Percentiles rank a stretch among this genome's conserved stretches.
Evolutionary conservation across 1,284 basidiomycete species (phyloP).

Genomic region (Cryptococcus hybrid): DNA sequence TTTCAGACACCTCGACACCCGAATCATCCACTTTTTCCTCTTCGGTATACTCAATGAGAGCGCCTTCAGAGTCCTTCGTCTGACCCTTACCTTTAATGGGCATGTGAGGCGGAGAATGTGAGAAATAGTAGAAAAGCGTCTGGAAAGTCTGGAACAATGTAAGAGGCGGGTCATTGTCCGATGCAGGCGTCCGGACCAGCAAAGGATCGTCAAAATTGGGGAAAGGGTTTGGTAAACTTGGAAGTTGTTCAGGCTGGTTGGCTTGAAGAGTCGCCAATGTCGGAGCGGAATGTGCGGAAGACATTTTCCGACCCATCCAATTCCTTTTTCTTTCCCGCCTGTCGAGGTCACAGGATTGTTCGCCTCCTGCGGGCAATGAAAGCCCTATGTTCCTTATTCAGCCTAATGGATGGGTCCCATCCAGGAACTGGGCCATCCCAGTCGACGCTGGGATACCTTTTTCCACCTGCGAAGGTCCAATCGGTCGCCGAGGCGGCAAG

Average conservation of each 20-base stretch:
- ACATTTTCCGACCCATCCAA: slow-evolving; percentile 14
- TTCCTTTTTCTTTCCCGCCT: background rate
- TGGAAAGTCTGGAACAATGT: slow-evolving; percentile 86
- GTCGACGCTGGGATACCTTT: slow-evolving; percentile 5
- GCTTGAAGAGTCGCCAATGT: slow-evolving; percentile 9
- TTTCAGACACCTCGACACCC: background rate
- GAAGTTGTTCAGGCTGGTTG: background rate
- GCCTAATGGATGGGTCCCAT: slow-evolving; percentile 15
- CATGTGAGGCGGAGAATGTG: slow-evolving; percentile 43
- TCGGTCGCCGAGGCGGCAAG: slow-evolving; percentile 37
- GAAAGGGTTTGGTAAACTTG: slow-evolving; percentile 9
- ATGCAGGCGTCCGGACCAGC: background rate
- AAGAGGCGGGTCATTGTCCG: slow-evolving; percentile 64
- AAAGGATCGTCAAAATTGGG: background rate
- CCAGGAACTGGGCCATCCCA: background rate
- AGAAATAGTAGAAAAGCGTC: slow-evolving; percentile 79
- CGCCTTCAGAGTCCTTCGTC: slow-evolving; percentile 18
- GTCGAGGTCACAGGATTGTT: background rate
- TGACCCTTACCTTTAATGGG: slow-evolving; percentile 37
- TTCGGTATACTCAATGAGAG: background rate
- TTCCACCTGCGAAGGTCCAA: slow-evolving; percentile 33
- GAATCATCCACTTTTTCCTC: background rate
- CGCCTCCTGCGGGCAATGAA: background rate
- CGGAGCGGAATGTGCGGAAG: background rate
- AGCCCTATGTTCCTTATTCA: background rate